Base-by-base conservation (phyloP, 768 basidiomycete genomes). In the Vararia minispora region DNA sequence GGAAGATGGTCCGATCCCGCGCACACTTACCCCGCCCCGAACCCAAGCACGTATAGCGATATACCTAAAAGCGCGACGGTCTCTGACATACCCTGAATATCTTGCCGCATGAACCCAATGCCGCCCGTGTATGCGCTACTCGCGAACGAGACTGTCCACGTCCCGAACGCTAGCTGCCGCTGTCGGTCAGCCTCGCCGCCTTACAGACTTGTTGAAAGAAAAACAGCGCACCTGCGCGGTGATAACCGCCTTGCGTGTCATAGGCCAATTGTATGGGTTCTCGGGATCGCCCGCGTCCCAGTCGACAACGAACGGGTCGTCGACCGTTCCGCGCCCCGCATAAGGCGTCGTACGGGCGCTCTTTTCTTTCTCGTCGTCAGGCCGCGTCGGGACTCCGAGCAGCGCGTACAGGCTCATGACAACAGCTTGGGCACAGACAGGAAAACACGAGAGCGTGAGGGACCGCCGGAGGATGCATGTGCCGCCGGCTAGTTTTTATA, bases 11-110 rank as follows among this genome's bases (percentile, higher is more conserved):
- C 5, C 6, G 28, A 20, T 42, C 7, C 7, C 18, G 24, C n/a
- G 13, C 13, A 20, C 13, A 56, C 63, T 26, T 41, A 73, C 69
- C 74, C 74, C 17, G 76, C 46, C 4, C 69, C 74, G 49, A 80
- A 76, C 1, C 76, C 76, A 22, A 80, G 54, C 24, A 81, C 73
- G 50, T 76, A 79, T 12, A 77, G 55, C 4, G 76, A 74, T 16
- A 79, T 63, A 12, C 76, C 76, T 6, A 76, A 59, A 29, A 74
- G 71, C 3, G 73, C 69, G 40, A 74, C 57, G 40, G 68, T 64
- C 39, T 66, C 61, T 4, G 70, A 69, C 35, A 74, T 62, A n/a
- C n/a, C n/a, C 30, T 63, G 56, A 25, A 78, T 58, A 28, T 72
- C 69, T 24, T 47, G 51, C 43, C 62, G 59, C 33, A 70, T 70